Base-by-base conservation (phyloP, 176 grass and related monocot genomes). In the Poa pratensis region DNA sequence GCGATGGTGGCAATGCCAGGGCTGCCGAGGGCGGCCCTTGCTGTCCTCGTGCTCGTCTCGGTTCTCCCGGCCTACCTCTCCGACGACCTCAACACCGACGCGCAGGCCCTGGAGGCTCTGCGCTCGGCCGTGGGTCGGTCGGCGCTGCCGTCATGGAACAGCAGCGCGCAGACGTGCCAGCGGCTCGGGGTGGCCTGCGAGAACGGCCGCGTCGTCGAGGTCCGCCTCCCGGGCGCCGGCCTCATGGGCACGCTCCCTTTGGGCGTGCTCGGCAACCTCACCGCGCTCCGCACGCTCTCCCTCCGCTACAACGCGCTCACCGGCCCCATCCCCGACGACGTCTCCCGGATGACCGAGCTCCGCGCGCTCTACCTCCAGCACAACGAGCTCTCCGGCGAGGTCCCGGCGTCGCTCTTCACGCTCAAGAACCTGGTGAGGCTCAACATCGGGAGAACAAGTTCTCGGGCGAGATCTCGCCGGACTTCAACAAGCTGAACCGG, bases 361-460 rank as follows among this genome's bases (percentile, higher is more conserved):
- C 89, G 96, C 0, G 94, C 94, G 34, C 77, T 99, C 50, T 99
- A 99, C 86, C 61, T 99, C 72, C 96, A 99, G 84, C 88, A 89
- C 23, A 99, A 99, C 82, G 30, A 28, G 27, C 73, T 99, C 74
- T 81, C 91, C 49, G 91, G 96, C 57, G 88, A 96, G 75, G 81
- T 99, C 20, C 96, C 96, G 20, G 46, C 85, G 37, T 86, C 73
- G 34, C 68, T 99, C n/a, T 92, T 82, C 85, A 80, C 63, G 6
- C 82, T 96, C 20, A 86, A 75, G 69, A 99, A 99, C 78, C 91
- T 99, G 37, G 91, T 99, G 53, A 46, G 96, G 76, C 86, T 99
- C 39, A 90, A 99, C 82, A 80, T 99, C 32, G 96, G 88, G 75
- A 30, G 7, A 99, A 99, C 74, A 93, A 89, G 77, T 92, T 99